phyloP scores from a whole-genome alignment of 768 basidiomycete species.

The Rhizopogon vesiculosus region DNA sequence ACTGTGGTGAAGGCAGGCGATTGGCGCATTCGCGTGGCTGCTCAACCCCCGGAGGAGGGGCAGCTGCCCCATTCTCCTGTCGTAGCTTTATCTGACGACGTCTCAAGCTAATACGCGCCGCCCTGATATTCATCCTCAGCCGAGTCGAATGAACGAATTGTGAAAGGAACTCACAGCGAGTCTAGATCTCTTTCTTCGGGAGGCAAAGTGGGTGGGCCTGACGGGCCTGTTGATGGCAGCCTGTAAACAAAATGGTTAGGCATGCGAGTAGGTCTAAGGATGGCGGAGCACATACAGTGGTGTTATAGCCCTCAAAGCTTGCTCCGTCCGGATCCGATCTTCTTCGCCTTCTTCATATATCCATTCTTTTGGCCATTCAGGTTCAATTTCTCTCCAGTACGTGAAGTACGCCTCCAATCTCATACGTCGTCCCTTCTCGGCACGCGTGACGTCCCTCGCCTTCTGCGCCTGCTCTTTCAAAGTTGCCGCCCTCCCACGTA shows the following conservation, averaged over 20 bases:
- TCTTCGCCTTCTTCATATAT: constrained; percentile 9
- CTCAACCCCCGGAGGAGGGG: background rate
- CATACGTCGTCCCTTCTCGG: constrained; percentile 18
- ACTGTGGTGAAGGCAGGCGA: background rate
- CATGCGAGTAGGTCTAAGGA: too few relatives aligned
- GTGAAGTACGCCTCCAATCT: constrained; percentile 23
- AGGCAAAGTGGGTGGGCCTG: background rate
- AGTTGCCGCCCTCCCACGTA: constrained; percentile 13
- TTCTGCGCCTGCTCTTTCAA: constrained; percentile 17
- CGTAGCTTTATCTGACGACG: background rate
- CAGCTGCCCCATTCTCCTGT: background rate
- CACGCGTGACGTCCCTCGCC: constrained; percentile 16
- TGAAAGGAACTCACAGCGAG: background rate
- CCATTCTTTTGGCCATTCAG: constrained; percentile 21
- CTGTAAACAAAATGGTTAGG: background rate
- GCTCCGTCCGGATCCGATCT: background rate
- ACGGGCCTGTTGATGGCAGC: background rate
- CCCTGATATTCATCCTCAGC: background rate
- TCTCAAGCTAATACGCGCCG: background rate
- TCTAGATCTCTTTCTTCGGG: background rate
- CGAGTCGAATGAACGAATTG: background rate
- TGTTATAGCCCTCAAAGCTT: too few relatives aligned
- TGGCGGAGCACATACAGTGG: too few relatives aligned
- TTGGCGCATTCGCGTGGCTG: background rate
- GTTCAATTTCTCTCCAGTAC: constrained; percentile 23